phyloP scores from a whole-genome alignment of 805 yeast genomes.

The Yamadazyma nakazawae region DNA sequence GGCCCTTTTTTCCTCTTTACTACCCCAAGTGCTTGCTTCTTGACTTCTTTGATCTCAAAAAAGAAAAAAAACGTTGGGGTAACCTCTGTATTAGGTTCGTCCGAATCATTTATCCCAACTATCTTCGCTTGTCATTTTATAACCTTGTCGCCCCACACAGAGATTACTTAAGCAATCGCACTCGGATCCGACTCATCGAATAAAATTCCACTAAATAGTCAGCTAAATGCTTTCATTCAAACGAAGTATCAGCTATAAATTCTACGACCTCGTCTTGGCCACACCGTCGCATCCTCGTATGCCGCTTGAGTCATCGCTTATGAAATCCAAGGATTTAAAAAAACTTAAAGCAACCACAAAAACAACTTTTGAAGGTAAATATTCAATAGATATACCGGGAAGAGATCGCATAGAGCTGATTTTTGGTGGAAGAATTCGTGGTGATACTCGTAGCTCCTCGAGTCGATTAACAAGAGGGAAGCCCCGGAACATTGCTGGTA shows the following conservation, averaged over 20 bases:
- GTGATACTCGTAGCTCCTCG: slow-evolving; percentile 44
- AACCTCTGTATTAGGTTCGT: too few relatives aligned
- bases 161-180: neutral
- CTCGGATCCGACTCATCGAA: slow-evolving; percentile 4
- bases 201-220: neutral
- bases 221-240: slow-evolving; percentile 1
- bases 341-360: slow-evolving; percentile 19
- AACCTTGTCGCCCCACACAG: too few relatives aligned
- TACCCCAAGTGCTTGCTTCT: too few relatives aligned
- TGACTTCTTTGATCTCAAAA: too few relatives aligned
- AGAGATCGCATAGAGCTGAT: slow-evolving; percentile 48
- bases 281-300: slow-evolving; percentile 33
- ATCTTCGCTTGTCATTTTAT: too few relatives aligned
- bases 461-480: slow-evolving; percentile 36
- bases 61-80: too few relatives aligned
- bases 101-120: too few relatives aligned
- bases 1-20: too few relatives aligned
- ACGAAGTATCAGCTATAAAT: slow-evolving; percentile 18
- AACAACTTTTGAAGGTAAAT: slow-evolving; percentile 32
- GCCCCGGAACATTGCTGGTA: slow-evolving; percentile 48
- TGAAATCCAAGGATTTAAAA: slow-evolving; percentile 18
- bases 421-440: slow-evolving; percentile 57
- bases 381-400: slow-evolving; percentile 28
- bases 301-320: slow-evolving; percentile 30
- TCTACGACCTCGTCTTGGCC: slow-evolving; percentile 35